Evolutionary conservation across 2,329 filamentous ascomycete species (phyloP).

Genomic region (Fusarium xyrophilum): DNA sequence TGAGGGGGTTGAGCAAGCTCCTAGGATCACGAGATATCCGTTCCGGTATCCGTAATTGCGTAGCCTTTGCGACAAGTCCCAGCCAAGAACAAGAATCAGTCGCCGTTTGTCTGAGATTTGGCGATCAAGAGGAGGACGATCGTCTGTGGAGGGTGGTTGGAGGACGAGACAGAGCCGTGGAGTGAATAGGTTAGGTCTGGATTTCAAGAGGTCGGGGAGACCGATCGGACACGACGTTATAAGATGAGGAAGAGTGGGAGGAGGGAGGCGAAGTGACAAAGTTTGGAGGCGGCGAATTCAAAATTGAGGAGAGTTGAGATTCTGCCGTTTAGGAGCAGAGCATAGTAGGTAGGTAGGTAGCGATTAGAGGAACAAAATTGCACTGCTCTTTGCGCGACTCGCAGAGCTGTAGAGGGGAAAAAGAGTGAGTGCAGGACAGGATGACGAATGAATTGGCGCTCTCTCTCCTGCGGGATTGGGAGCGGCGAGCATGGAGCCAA

Average conservation of each 20-base stretch:
- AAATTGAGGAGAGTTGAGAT: not conserved
- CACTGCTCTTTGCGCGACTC: conserved; percentile 27
- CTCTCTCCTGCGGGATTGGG: conserved; percentile 22
- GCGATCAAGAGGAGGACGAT: conserved; percentile 10
- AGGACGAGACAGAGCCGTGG: conserved; percentile 32
- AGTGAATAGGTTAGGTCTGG: conserved; percentile 27
- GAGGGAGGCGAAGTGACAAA: conserved; percentile 8
- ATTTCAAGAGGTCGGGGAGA: conserved; percentile 36
- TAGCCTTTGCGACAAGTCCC: conserved; percentile 22
- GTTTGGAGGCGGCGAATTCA: conserved; percentile 6
- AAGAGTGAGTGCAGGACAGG: conserved; percentile 28
- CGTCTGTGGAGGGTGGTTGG: conserved; percentile 33
- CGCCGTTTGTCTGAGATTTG: conserved; percentile 14
- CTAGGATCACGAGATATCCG: conserved; percentile 32
- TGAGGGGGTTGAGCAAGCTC: conserved; percentile 35
- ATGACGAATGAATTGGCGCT: conserved; percentile 35
- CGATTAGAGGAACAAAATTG: conserved; percentile 13
- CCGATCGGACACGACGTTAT: conserved; percentile 27
- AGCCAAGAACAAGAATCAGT: conserved; percentile 1
- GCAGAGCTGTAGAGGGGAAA: not conserved
- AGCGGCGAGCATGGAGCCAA: conserved; percentile 29
- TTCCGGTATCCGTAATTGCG: conserved; percentile 15
- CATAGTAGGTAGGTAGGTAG: not conserved
- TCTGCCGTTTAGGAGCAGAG: not conserved
- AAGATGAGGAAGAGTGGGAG: conserved; percentile 10